Evolutionary conservation across 2,329 filamentous ascomycete species (phyloP).

Genomic region (Tetracladium maxilliforme): DNA sequence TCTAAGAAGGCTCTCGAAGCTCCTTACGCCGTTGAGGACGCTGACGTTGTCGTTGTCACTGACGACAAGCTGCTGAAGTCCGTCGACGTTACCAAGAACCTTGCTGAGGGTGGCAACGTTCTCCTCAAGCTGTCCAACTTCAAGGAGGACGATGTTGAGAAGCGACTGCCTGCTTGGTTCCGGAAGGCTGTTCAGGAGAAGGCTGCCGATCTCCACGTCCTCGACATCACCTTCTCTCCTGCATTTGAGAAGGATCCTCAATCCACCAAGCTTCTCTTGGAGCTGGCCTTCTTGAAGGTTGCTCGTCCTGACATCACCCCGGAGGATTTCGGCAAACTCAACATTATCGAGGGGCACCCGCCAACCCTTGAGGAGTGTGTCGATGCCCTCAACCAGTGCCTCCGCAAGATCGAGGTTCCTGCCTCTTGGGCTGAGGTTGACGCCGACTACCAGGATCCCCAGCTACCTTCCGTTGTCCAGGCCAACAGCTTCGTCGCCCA

Average conservation of each 20-base stretch:
- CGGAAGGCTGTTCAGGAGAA: constrained; percentile 60
- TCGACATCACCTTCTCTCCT: constrained; percentile 57
- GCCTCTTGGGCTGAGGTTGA: constrained; percentile 66
- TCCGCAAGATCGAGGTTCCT: constrained; percentile 63
- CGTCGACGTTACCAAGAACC: constrained; percentile 55
- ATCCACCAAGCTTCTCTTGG: constrained; percentile 52
- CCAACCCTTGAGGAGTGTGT: constrained; percentile 37
- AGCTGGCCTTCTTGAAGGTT: constrained; percentile 73
- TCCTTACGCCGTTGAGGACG: constrained; percentile 65
- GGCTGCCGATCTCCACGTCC: constrained; percentile 54
- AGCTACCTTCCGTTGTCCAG: constrained; percentile 49
- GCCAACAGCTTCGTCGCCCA: constrained; percentile 73
- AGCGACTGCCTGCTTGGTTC: constrained; percentile 58
- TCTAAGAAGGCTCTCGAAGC: constrained; percentile 75
- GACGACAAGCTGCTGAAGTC: constrained; percentile 68
- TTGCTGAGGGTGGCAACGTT: constrained; percentile 58
- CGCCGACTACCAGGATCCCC: constrained; percentile 34
- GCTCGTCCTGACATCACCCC: constrained; percentile 51
- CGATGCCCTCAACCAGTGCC: constrained; percentile 51
- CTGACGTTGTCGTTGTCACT: constrained; percentile 66
- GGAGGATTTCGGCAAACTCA: constrained; percentile 51
- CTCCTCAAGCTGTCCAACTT: constrained; percentile 64
- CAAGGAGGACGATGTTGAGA: constrained; percentile 83
- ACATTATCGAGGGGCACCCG: constrained; percentile 38
- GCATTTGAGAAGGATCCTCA: constrained; percentile 50